Base-by-base conservation (phyloP, 2,329 filamentous ascomycete genomes). In the Aureobasidium sp. region DNA sequence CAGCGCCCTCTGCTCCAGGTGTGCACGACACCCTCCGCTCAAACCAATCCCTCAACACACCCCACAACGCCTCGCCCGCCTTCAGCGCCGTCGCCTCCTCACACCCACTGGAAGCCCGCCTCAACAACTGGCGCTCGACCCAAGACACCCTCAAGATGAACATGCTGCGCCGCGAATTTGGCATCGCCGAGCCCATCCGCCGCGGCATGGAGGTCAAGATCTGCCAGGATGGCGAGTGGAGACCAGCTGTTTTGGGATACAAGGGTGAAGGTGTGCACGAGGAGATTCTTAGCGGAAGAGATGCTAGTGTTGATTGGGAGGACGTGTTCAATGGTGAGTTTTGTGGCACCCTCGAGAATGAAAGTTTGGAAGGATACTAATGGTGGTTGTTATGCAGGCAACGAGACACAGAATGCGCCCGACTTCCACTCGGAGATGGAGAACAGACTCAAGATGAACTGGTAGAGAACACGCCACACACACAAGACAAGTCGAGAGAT, bases 131-230 rank as follows among this genome's bases (percentile, higher is more conserved):
- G 94, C 90, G 93, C 76, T 81, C 87, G 63, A 96, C 92, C 45
- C 93, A 97, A 78, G 88, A 96, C 69, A 75, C 80, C 37, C 77
- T 96, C 73, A 94, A 95, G 77, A 94, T 96, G 89, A 86, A 92
- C 78, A 83, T 86, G 58, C 84, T 97, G 69, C 86, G 91, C 66
- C 89, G 91, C 67, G 87, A 90, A 50, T 97, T 91, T 75, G 94
- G 94, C 66, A 87, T 97, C 70, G 90, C 89, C 30, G 94, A 97
- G 83, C 94, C 94, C 3, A 86, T 97, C 69, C 86, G 91, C 62
- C 86, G 93, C 60, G 90, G 88, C 64, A 97, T 99, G 94, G 94
- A 99, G 81, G 82, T 96, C 74, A 90, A 91, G 83, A 93, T 96
- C 72, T 86, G 90, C 21, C 79, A 85, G 65, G 86, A 88, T 64